Percentiles rank a stretch among this genome's conserved stretches.
These are phyloP conservation scores for Hygrocybe punicea DNA, from an alignment of 768 basidiomycete genomes.

Conservation along the genomic window DNA sequence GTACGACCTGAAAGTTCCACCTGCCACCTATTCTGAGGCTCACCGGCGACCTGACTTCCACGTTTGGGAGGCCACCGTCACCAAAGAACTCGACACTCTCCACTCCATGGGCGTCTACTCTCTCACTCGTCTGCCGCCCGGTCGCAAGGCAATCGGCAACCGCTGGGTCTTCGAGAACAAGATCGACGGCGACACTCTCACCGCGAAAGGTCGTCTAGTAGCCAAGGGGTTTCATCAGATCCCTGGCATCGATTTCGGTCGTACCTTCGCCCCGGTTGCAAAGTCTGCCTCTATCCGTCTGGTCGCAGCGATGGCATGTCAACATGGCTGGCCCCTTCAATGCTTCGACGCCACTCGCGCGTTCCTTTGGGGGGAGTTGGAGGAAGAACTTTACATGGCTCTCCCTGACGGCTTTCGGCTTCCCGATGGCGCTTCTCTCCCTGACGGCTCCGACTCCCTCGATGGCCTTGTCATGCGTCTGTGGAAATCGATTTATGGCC, in stretches of 20 bases:
- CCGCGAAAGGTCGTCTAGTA: constrained; percentile 21
- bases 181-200: constrained; percentile 31
- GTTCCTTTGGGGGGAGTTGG: neutral
- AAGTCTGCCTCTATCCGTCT: constrained; percentile 20
- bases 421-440: too few relatives aligned
- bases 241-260: constrained; percentile 24
- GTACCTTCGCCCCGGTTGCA: constrained; percentile 21
- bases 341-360: constrained; percentile 19
- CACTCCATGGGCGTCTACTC: constrained; percentile 26
- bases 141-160: constrained; percentile 25
- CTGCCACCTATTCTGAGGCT: constrained; percentile 17
- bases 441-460: neutral
- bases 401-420: constrained; percentile 12
- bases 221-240: constrained; percentile 22
- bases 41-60: constrained; percentile 12
- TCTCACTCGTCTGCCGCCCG: constrained; percentile 19
- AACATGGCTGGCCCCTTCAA: constrained; percentile 18
- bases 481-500: constrained; percentile 33
- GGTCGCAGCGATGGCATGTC: constrained; percentile 6
- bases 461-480: constrained; percentile 15
- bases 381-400: constrained; percentile 13
- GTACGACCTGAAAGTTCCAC: constrained; percentile 15
- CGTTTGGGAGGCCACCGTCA: constrained; percentile 24
- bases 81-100: constrained; percentile 19
- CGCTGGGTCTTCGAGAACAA: constrained; percentile 41